Evolutionary conservation across 768 basidiomycete species (phyloP).

Genomic region (Lactarius hatsudake): DNA sequence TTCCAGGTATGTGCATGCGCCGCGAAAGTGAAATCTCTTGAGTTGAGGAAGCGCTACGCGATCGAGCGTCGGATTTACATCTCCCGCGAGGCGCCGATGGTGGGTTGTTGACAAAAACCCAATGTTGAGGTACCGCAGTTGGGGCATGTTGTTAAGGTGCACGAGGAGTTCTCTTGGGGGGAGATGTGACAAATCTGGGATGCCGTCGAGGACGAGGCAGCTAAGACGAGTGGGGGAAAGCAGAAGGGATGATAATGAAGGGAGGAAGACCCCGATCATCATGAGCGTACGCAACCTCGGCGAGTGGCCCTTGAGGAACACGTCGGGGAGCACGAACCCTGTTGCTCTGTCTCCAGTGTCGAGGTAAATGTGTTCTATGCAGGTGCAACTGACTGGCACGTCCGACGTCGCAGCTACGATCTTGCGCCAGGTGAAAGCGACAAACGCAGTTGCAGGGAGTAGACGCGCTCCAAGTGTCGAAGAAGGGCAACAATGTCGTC

Average conservation of each 20-base stretch:
- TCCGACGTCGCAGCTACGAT: neutral
- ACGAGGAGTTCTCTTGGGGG: neutral
- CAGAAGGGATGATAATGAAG: slow-evolving; percentile 1
- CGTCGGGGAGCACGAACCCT: neutral
- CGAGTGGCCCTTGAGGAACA: neutral
- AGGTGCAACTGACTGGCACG: neutral
- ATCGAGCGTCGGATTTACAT: neutral
- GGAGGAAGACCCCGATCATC: neutral
- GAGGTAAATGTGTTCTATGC: slow-evolving; percentile 1
- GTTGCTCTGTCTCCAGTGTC: neutral
- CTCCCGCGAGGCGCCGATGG: neutral
- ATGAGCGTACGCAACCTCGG: neutral
- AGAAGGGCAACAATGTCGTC: neutral
- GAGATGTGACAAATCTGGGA: neutral
- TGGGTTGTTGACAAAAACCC: neutral
- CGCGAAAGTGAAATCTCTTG: neutral
- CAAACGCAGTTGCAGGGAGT: neutral
- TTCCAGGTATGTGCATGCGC: neutral
- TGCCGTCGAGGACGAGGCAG: slow-evolving; percentile 4
- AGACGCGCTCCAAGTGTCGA: neutral
- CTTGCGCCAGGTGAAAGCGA: neutral
- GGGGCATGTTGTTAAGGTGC: slow-evolving; percentile 3
- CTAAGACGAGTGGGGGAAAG: neutral
- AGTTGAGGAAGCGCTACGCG: neutral
- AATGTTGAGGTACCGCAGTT: neutral